These are phyloP conservation scores for Penicillium olsonii DNA, from an alignment of 2,329 filamentous ascomycete genomes.

Conservation along the genomic window DNA sequence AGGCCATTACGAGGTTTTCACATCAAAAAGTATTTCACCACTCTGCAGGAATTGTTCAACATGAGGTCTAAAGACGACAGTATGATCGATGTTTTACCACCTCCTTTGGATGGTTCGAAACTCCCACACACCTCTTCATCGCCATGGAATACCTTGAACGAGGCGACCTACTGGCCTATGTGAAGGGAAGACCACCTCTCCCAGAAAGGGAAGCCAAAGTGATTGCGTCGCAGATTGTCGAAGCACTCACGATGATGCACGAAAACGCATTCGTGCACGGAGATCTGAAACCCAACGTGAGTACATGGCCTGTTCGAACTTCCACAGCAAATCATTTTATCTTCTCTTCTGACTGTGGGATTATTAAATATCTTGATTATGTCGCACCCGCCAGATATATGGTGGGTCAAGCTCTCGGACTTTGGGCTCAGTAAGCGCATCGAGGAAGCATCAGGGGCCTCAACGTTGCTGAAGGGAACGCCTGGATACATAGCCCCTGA, in stretches of 20 bases:
- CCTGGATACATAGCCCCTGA: slow-evolving; percentile 4
- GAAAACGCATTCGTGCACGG: slow-evolving; percentile 10
- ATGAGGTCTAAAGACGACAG: neutral
- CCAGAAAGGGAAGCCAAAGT: slow-evolving; percentile 1
- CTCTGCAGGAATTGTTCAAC: neutral
- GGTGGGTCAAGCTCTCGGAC: slow-evolving; percentile 7
- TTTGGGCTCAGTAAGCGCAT: slow-evolving; percentile 6
- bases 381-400: neutral
- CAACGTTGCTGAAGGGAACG: neutral
- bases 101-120: slow-evolving; percentile 16
- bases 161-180: slow-evolving; percentile 2
- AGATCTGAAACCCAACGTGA: slow-evolving; percentile 1
- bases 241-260: slow-evolving; percentile 8
- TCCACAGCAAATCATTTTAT: too few species aligned
- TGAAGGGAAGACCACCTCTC: neutral
- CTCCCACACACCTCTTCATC: neutral
- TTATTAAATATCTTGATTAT: slow-evolving; percentile 1
- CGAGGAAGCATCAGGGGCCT: neutral
- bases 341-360: neutral
- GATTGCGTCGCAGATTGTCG: slow-evolving; percentile 5
- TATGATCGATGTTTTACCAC: neutral
- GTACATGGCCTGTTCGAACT: neutral
- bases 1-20: neutral
- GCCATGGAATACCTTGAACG: slow-evolving; percentile 13
- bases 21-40: neutral